These are phyloP conservation scores for Boehmeria nivea DNA, from an alignment of 306 rosid genomes.

Conservation along the genomic window DNA sequence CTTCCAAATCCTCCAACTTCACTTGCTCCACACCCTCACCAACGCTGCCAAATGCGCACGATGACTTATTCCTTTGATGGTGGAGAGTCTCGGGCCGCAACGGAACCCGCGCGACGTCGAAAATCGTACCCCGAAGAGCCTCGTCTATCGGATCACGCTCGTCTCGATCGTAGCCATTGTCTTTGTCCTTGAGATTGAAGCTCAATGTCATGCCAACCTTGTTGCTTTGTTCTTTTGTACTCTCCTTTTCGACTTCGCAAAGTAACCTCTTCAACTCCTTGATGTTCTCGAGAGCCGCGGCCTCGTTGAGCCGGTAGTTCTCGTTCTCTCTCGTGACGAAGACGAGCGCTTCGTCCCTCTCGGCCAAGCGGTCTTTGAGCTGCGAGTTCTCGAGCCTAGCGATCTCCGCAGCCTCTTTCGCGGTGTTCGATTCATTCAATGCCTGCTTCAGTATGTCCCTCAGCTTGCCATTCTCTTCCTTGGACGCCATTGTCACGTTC, in stretches of 20 bases:
- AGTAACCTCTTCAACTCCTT: slow-evolving; percentile 55
- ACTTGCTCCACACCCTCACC: slow-evolving; percentile 35
- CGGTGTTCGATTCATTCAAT: slow-evolving; percentile 67
- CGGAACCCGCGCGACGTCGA: slow-evolving; percentile 38
- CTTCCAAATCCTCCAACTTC: slow-evolving; percentile 38
- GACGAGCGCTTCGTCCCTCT: slow-evolving; percentile 31
- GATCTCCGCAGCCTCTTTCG: slow-evolving; percentile 72
- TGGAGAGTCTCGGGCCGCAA: slow-evolving; percentile 32
- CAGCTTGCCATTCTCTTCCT: slow-evolving; percentile 65
- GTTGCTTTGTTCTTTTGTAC: slow-evolving; percentile 17
- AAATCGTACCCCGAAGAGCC: slow-evolving; percentile 50
- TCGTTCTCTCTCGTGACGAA: slow-evolving; percentile 56
- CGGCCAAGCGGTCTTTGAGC: slow-evolving; percentile 45
- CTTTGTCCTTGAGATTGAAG: slow-evolving; percentile 28
- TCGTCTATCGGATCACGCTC: slow-evolving; percentile 39
- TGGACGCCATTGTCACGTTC: slow-evolving; percentile 32
- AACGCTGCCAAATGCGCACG: slow-evolving; percentile 18
- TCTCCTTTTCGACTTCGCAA: slow-evolving; percentile 38
- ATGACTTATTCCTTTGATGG: slow-evolving; percentile 18
- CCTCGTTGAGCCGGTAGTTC: slow-evolving; percentile 48
- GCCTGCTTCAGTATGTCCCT: slow-evolving; percentile 92
- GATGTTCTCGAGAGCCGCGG: slow-evolving; percentile 56
- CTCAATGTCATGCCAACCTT: slow-evolving; percentile 34
- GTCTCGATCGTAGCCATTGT: slow-evolving; percentile 28
- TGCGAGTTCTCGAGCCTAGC: slow-evolving; percentile 64